Evolutionary conservation across 208 protist genomes (phyloP).

Genomic region (Leishmania tropica): DNA sequence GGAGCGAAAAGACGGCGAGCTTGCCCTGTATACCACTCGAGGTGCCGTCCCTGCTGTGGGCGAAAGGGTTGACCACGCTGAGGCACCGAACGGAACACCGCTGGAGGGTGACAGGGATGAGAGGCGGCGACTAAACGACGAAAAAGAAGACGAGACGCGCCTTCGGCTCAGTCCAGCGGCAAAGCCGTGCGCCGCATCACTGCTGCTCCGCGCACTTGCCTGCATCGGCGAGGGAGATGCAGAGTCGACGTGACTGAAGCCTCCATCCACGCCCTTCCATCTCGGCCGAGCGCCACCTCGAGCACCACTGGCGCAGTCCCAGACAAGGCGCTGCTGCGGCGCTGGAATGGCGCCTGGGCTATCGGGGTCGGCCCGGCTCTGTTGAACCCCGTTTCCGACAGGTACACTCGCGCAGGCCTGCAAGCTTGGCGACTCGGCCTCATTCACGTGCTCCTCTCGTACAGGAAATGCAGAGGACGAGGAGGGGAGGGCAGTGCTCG

Average conservation of each 20-base stretch:
- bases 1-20: background rate
- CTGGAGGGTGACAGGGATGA: background rate
- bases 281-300: background rate
- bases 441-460: background rate
- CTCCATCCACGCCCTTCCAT: background rate
- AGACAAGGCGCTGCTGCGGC: constrained; percentile 31
- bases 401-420: background rate
- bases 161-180: background rate
- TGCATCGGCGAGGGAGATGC: background rate
- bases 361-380: constrained; percentile 8
- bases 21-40: background rate
- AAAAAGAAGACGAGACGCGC: background rate
- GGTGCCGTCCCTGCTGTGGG: background rate
- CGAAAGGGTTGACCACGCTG: background rate
- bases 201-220: background rate
- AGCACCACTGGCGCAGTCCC: constrained; percentile 9
- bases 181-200: background rate
- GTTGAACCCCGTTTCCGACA: constrained; percentile 3
- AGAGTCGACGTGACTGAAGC: background rate
- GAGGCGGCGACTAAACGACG: background rate
- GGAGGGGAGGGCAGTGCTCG: background rate
- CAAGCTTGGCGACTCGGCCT: background rate
- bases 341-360: constrained; percentile 22
- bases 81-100: background rate
- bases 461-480: background rate